Base-by-base conservation (phyloP, 306 rosid genomes). In the Notholithocarpus densiflorus region DNA sequence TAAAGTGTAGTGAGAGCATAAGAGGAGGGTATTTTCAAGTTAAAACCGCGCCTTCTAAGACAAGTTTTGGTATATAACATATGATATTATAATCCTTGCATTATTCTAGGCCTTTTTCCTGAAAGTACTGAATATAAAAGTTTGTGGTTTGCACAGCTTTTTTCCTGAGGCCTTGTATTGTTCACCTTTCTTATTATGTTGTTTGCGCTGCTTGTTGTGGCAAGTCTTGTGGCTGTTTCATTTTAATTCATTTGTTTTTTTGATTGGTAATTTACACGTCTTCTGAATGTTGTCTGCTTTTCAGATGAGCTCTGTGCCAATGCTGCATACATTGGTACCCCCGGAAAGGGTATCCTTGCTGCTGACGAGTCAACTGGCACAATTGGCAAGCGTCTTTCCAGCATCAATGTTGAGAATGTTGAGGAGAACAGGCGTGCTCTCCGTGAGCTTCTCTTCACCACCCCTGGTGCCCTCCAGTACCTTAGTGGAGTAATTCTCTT, bases 351-450 rank as follows among this genome's bases (percentile, higher is more conserved):
- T 75, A 95, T 95, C 69, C 97, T 95, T 24, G 99, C 99, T 12
- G 99, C 99, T 8, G 99, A 95, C 51, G 99, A 95, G 71, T 93
- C 98, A 8, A 95, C 99, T 0, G 98, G 99, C 17, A 93, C 99
- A 4, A 95, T 95, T 4, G 99, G 99, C 23, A 95, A 95, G 80
- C 99, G 99, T 77, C 77, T 95, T 0, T 74, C 89, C 6, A 88
- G 96, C 89, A 95, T 95, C 69, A 89, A 84, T 3, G 98, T 93
- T 10, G 97, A 91, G 82, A 95, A 95, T 45, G 73, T 37, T 1
- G 99, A 95, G 54, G 48, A 86, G 4, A 95, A 93, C 84, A 80
- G 99, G 72, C 92, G 92, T 5, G 82, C 72, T 32, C 93, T 93
- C 29, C 94, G 99, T 4, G 99, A 95, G 86, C 97, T 95, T 31